phyloP scores from a whole-genome alignment of 257 asterid species.

The Solanum piurae region DNA sequence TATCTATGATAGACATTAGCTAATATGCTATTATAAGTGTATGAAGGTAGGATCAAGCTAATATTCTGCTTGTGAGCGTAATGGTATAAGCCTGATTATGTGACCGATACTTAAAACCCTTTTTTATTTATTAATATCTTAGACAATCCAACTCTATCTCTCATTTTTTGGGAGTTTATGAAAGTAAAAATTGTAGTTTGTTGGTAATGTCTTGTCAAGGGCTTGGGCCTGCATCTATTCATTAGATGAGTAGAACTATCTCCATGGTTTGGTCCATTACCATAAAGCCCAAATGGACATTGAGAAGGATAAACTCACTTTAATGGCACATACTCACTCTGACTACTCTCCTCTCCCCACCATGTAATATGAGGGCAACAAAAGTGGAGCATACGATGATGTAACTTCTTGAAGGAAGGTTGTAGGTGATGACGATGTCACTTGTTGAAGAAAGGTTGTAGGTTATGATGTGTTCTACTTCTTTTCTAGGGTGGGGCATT shows the following conservation, averaged over 20 bases:
- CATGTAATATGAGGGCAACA: not conserved
- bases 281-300: not conserved
- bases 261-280: not conserved
- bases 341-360: not conserved
- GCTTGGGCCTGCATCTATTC: not conserved
- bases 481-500: not conserved
- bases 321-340: not conserved
- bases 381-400: not conserved
- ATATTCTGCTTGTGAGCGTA: not conserved
- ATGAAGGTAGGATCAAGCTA: not conserved
- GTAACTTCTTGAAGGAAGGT: not conserved
- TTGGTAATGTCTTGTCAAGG: not conserved
- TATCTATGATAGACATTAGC: not conserved
- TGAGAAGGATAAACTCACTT: not conserved
- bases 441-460: not conserved
- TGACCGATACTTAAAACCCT: not conserved
- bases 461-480: not conserved
- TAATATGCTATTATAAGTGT: not conserved
- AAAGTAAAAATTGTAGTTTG: not conserved
- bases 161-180: not conserved
- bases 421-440: not conserved
- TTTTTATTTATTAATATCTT: not conserved
- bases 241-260: not conserved
- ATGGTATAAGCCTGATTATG: not conserved
- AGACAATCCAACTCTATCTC: not conserved